Evolutionary conservation across 2,329 filamentous ascomycete species (phyloP), one percentile per base, ranked within the genome.

Genomic region (Ophiostoma sp.): DNA sequence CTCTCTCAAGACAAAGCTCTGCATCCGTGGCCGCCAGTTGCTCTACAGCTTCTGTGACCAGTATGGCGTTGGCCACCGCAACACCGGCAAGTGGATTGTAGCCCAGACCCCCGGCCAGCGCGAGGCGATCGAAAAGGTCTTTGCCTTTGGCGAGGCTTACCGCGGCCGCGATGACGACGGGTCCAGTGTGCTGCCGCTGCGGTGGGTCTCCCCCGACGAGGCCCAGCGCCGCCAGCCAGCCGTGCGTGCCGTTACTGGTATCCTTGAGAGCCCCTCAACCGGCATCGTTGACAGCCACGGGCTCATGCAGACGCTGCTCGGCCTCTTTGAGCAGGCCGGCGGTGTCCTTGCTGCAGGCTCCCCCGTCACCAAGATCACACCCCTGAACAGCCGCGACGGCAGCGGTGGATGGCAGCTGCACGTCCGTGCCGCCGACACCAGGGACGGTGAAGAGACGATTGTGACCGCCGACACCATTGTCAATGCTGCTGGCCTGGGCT

Each of bases 71-170:
- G 86, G 87, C 0, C 85, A 95, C 78, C 83, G 83, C 67, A 89
- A 89, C 76, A 90, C 87, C 38, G 93, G 93, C 70, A 98, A 97
- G 81, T 97, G 94, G 93, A 90, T 98, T 74, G 91, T 98, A 1
- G 94, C 94, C 0, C 95, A 98, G 80, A 89, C 87, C 66, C 82
- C 83, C 1, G 80, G 79, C 64, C 91, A 98, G 80, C 84, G 85
- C 75, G 83, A 80, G n/a, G 86, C 86, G 62, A 85, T 85, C 2
- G 78, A 87, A 72, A 76, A 75, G 27, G 77, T 89, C 27, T 79
- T 84, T 71, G 75, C 75, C 9, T 79, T 83, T 65, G 84, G 81
- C 71, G 70, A 74, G 0, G 71, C 72, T 1, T 73, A 73, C 74
- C 80, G n/a, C 76, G 73, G 73, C 41, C 49, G 12, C 58, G 55